A percentile compares a stretch with the other conserved stretches of the same genome.
Conservation (phyloP, 2,329 filamentous ascomycete species). For the Pyrenophora graminea region DNA sequence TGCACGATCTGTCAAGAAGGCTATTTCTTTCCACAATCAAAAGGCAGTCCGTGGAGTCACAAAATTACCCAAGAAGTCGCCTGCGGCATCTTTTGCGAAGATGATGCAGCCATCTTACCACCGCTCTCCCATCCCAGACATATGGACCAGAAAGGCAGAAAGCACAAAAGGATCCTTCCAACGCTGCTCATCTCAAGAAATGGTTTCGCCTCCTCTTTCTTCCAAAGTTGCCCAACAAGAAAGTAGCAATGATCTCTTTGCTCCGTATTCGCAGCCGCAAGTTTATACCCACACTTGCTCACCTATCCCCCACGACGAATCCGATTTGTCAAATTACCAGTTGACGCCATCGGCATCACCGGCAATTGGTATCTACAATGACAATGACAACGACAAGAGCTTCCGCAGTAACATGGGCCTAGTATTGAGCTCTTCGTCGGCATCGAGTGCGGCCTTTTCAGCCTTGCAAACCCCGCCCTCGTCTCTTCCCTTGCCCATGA, state of each 20-base stretch:
- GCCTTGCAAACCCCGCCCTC: conserved; percentile 46
- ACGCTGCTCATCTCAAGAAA: conserved; percentile 45
- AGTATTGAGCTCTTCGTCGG: conserved; percentile 20
- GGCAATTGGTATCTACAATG: conserved; percentile 28
- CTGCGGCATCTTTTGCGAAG: conserved; percentile 46
- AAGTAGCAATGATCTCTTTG: conserved; percentile 25
- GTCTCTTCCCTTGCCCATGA: conserved; percentile 35
- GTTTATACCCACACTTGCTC: conserved; percentile 27
- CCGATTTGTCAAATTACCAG: conserved; percentile 37
- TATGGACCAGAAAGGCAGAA: conserved; percentile 59
- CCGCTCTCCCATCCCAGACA: conserved; percentile 50
- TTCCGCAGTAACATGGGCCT: conserved; percentile 32
- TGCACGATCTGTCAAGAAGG: conserved; percentile 30
- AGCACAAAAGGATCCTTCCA: conserved; percentile 54
- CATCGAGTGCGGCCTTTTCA: conserved; percentile 38
- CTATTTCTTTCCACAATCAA: conserved; percentile 28
- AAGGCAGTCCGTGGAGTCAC: conserved; percentile 28
- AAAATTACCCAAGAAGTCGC: conserved; percentile 27
- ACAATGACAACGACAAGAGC: conserved; percentile 13
- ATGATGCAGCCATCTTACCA: conserved; percentile 60
- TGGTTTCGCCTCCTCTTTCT: conserved; percentile 35
- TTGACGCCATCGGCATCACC: conserved; percentile 42
- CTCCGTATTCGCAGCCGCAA: conserved; percentile 31
- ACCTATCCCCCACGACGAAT: conserved; percentile 9
- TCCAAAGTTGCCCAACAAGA: conserved; percentile 34